Percentiles rank a stretch among this genome's conserved stretches.
Evolutionary conservation across 257 asterid species (phyloP).

Genomic region (Solanum sejunctum): DNA sequence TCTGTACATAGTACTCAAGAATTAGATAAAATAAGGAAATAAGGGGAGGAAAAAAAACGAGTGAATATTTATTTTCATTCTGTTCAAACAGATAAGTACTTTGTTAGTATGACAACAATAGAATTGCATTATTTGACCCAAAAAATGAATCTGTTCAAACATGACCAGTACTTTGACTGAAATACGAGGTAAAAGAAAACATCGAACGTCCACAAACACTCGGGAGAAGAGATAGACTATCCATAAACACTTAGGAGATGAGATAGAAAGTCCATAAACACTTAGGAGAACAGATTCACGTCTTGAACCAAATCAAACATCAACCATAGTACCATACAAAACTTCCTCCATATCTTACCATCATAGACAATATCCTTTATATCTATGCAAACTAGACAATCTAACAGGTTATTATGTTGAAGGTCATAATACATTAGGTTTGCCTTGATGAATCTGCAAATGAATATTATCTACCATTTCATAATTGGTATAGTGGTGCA

Average conservation of each 20-base stretch:
- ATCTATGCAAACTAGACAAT: neutral
- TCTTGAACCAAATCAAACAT: neutral
- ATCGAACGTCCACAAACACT: neutral
- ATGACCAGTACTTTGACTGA: neutral
- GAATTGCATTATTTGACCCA: neutral
- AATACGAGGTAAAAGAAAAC: neutral
- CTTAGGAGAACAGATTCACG: neutral
- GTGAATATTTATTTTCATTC: neutral
- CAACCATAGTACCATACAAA: neutral
- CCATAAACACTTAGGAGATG: neutral
- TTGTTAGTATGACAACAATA: neutral
- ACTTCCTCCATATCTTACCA: neutral
- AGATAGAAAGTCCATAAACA: neutral
- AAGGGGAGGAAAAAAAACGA: neutral
- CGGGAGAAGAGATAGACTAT: neutral
- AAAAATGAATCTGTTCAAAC: neutral
- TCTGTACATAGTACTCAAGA: neutral
- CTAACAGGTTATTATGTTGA: neutral
- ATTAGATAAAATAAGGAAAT: neutral
- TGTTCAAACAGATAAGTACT: neutral
- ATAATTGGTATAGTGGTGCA: neutral
- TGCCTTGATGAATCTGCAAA: neutral
- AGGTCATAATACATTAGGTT: neutral
- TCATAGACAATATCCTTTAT: neutral
- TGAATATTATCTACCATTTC: neutral